Base-by-base conservation (phyloP, 179 eudicot genomes). In the Drosera spatulata region DNA sequence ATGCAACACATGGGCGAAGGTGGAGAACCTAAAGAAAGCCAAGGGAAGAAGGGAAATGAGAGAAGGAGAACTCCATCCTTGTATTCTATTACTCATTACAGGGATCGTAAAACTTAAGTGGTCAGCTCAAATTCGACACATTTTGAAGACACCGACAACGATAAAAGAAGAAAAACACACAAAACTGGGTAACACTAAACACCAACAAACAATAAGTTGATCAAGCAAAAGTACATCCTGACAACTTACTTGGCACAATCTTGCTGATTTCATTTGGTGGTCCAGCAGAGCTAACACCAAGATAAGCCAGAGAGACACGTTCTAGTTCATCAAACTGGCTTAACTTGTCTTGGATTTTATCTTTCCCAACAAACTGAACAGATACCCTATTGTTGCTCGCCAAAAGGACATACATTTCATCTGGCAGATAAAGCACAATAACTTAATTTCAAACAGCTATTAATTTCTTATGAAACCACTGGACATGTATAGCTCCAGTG, bases 401-500 rank as follows among this genome's bases (percentile, higher is more conserved):
- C 63, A 96, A 88, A 66, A 86, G 80, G 59, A 93, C 96, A 71
- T 86, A 93, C 99, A 93, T 93, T 74, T 93, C 99, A 76, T 93
- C 98, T 91, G 95, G 61, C 57, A 59, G 43, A 58, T 15, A 41
- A 39, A 55, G 15, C 7, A 12, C 8, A n/a, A 51, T 4, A 51
- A n/a, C 7, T 5, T n/a, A 11, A 51, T 51, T 37, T 3, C 13
- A 43, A 43, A 4, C 5, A 43, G 6, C 45, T 42, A 3, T 3
- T 42, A 42, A 3, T 42, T 6, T 42, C 45, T 6, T 42, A 42
- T 42, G 3, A 42, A 42, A 42, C 4, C 45, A 42, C 45, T 42
- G 45, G 4, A 42, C 45, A 42, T n/a, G n/a, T n/a, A n/a, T n/a
- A n/a, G n/a, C n/a, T n/a, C n/a, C n/a, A n/a, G n/a, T n/a, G n/a